Percentiles rank a stretch among this genome's conserved stretches.
Evolutionary conservation across 179 eudicot genomes (phyloP).

Genomic region (Actinidia chinensis): DNA sequence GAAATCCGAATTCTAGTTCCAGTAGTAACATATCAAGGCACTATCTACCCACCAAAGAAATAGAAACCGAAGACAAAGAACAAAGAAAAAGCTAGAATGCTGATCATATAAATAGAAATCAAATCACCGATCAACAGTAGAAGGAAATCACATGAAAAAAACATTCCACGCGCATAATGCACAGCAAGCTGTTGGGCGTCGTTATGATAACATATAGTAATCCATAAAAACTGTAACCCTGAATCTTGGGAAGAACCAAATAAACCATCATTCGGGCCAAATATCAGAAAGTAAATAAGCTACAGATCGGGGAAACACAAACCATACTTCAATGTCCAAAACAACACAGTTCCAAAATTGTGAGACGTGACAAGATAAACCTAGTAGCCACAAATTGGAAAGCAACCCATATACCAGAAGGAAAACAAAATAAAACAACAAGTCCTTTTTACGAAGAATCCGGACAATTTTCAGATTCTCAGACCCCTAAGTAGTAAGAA

Average conservation of each 20-base stretch:
- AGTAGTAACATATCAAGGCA: too few species aligned
- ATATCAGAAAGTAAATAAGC: background rate
- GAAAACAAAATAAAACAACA: too few species aligned
- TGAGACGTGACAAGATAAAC: background rate
- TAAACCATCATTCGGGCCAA: background rate
- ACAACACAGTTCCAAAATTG: background rate
- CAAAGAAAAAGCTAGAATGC: too few species aligned
- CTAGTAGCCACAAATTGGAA: background rate
- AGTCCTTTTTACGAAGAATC: too few species aligned
- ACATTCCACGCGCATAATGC: background rate
- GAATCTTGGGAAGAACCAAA: conserved; percentile 8
- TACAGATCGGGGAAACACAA: background rate
- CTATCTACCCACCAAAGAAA: too few species aligned
- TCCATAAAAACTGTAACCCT: background rate
- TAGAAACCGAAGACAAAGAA: too few species aligned
- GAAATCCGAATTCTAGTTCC: too few species aligned
- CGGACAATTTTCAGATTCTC: background rate
- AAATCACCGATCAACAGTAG: too few species aligned
- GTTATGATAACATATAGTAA: background rate
- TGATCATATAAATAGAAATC: too few species aligned
- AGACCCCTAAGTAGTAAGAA: background rate
- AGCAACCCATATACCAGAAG: too few species aligned
- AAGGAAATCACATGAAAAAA: too few species aligned
- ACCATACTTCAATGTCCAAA: background rate
- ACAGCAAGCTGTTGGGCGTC: background rate